phyloP scores from a whole-genome alignment of 78 protist species.

The Dictyostelium purpureum region DNA sequence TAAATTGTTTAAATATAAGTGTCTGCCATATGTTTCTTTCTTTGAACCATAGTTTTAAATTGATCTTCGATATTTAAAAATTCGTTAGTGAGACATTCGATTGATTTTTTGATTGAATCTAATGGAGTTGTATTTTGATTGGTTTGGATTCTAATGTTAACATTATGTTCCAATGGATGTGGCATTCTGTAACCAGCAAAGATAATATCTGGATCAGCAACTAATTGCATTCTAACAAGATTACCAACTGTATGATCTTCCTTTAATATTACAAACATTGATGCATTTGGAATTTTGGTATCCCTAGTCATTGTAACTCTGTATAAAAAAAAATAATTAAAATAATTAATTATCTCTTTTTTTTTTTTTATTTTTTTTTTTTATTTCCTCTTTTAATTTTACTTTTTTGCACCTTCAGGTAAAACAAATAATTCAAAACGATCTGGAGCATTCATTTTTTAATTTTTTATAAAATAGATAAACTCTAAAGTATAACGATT shows the following conservation, averaged over 20 bases:
- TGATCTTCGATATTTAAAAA: constrained; percentile 33
- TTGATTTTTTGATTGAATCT: constrained; percentile 41
- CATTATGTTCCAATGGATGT: constrained; percentile 87
- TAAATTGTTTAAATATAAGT: constrained; percentile 13
- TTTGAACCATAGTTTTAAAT: constrained; percentile 16
- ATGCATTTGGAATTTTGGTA: constrained; percentile 78
- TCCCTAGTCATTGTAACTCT: constrained; percentile 80
- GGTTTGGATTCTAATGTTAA: constrained; percentile 78
- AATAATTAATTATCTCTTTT: not conserved
- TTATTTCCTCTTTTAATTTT: not conserved
- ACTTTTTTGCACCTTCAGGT: constrained; percentile 68
- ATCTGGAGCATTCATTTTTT: constrained; percentile 77
- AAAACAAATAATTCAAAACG: constrained; percentile 69
- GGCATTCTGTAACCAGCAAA: constrained; percentile 90
- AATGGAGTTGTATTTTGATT: constrained; percentile 48
- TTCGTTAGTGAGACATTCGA: constrained; percentile 61
- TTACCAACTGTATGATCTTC: constrained; percentile 93
- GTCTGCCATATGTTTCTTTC: constrained; percentile 23
- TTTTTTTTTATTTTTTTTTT: not conserved
- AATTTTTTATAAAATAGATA: too few species aligned
- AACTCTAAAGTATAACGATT: too few species aligned
- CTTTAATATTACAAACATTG: constrained; percentile 59
- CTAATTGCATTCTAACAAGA: constrained; percentile 88
- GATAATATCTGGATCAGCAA: constrained; percentile 63
- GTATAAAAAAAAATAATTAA: not conserved